Evolutionary conservation across 305 asterid species (phyloP), one percentile per base, ranked within the genome.

Genomic region (Euphrasia arctica): DNA sequence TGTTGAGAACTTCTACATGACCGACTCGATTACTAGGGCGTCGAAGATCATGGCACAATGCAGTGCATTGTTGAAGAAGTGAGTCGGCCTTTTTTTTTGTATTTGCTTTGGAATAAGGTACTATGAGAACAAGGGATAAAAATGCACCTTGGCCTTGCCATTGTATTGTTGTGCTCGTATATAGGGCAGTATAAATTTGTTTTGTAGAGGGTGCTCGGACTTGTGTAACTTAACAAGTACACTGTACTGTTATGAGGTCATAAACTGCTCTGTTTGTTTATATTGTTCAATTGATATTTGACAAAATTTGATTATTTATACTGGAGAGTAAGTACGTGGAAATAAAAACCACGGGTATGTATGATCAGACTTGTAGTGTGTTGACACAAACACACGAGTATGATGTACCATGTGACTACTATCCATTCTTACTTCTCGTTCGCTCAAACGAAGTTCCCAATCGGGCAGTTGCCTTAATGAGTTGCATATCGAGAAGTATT

Each of bases 31-130:
- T 54, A 87, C 96, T 1, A 80, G 97, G 78, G 98, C 98, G 9
- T 89, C 97, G n/a, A 92, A 90, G 89, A 84, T 92, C 71, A 92
- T 92, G 98, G 97, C 98, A 9, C 97, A 93, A 15, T 90, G 97
- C 84, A 88, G 90, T 66, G 84, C 95, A 0, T 52, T 77, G 79
- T 59, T 63, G 73, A 79, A 80, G 80, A 87, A 90, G 78, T 81
- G 78, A 61, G 27, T 15, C 52, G 48, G 65, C 59, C 69, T 47
- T 45, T 68, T 47, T 48, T 15, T 9, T 25, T 32, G 5, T 32
- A 32, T 54, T 48, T 72, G 68, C 13, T 57, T 31, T 66, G 28
- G 5, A 85, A 85, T 83, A 87, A 87, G 81, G 76, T 54, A 34
- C 65, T 58, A 67, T 18, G 36, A 60, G 58, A 60, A 64, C 32